Conservation (phyloP, 73 alveolate genomes). For the Symbiodinium pilosum region DNA sequence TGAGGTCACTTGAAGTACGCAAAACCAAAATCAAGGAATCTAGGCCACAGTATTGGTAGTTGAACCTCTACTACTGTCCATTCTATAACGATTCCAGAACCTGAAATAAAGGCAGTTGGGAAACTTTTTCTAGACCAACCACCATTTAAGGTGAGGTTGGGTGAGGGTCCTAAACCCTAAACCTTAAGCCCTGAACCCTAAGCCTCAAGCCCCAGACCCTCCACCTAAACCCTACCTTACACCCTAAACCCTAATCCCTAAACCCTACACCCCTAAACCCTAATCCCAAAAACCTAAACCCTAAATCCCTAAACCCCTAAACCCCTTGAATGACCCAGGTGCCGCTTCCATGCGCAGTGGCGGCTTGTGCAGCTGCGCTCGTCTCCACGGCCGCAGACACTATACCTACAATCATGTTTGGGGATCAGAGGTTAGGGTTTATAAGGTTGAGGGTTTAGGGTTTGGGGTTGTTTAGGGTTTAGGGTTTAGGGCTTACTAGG, state of each 20-base stretch:
- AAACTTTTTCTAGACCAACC: no score
- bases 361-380: conserved; percentile 72
- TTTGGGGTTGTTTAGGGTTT: background rate
- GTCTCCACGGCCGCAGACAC: conserved; percentile 75
- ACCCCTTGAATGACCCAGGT: background rate
- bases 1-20: no score
- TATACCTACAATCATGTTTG: background rate
- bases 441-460: background rate
- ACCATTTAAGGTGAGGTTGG: no score
- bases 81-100: no score
- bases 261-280: background rate
- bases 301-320: background rate
- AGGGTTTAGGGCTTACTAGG: background rate
- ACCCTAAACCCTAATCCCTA: background rate
- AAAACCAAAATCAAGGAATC: no score
- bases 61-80: no score
- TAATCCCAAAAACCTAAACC: background rate
- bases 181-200: background rate
- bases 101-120: no score
- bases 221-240: background rate
- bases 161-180: background rate
- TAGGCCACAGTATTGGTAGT: no score
- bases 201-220: background rate
- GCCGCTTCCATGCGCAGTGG: conserved; percentile 73
- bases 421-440: background rate